Base-by-base conservation (phyloP, 2,329 filamentous ascomycete genomes). In the Aspergillus fijiensis region DNA sequence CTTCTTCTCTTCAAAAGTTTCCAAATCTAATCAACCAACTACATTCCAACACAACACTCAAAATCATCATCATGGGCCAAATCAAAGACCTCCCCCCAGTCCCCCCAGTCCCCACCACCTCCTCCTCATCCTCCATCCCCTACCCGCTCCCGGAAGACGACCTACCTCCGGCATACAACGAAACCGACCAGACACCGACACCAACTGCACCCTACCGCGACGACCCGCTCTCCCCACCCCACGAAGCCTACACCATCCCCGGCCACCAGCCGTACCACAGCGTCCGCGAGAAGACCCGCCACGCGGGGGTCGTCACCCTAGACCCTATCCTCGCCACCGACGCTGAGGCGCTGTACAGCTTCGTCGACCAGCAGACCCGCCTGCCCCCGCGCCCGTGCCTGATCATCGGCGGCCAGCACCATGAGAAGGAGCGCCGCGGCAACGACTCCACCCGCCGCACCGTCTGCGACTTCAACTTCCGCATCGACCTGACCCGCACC, bases 331-430 rank as follows among this genome's bases (percentile, higher is more conserved):
- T 65, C 42, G 63, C 60, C 54, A 7, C 45, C 5, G 55, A 63
- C 33, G 23, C 60, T 10, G 16, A 29, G 9, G 31, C 53, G 6
- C 77, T 87, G 23, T 75, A 82, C 60, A 60, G 69, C 12, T 78
- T 83, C 63, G 73, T 87, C 49, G 49, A 25, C 25, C 61, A 66
- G 66, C 27, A 67, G 67, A 29, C 69, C 14, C 51, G 54, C 19
- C 49, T 77, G 9, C 85, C 85, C 4, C 85, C 85, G 0, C 79
- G 83, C 16, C 81, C 82, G 0, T 81, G 76, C 56, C 77, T 87
- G 9, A 78, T 77, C 51, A 72, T 88, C 47, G 74, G 77, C 33
- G 86, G 86, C 55, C 80, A 79, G 3, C 86, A 88, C 71, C 74
- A 67, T 14, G 76, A 84, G 69, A 79, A 57, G 7, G 50, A 51